Conservation (phyloP, 2,329 filamentous ascomycete genomes). For the Cercospora sp. region DNA sequence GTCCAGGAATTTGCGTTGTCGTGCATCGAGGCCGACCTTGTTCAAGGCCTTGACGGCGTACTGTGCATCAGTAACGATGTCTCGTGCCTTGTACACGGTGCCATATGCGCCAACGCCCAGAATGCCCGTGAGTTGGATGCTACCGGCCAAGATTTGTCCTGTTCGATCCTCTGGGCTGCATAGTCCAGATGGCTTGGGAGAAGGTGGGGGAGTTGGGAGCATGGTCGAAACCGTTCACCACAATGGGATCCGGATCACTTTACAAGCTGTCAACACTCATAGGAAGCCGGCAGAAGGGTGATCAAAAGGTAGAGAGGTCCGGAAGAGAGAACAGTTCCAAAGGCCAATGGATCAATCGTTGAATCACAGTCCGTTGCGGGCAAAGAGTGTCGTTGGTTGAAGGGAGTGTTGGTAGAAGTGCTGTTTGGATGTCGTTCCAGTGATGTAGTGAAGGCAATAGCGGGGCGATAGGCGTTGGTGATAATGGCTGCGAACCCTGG, state of each 20-base stretch:
- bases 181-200: slow-evolving; percentile 43
- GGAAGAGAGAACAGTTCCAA: slow-evolving; percentile 8
- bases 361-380: neutral
- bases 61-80: slow-evolving; percentile 73
- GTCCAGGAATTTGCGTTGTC: slow-evolving; percentile 87
- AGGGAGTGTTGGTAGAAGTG: neutral
- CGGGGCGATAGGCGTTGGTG: slow-evolving; percentile 29
- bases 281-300: slow-evolving; percentile 10
- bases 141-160: slow-evolving; percentile 78
- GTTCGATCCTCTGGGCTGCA: slow-evolving; percentile 75
- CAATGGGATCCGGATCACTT: slow-evolving; percentile 15
- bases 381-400: slow-evolving; percentile 14
- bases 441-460: slow-evolving; percentile 30
- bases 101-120: slow-evolving; percentile 94
- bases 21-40: slow-evolving; percentile 85
- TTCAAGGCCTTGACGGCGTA: slow-evolving; percentile 97
- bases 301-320: slow-evolving; percentile 17
- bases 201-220: slow-evolving; percentile 54
- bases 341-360: neutral
- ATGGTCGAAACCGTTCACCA: slow-evolving; percentile 36
- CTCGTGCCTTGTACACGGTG: slow-evolving; percentile 87
- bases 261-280: slow-evolving; percentile 26
- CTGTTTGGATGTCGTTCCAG: slow-evolving; percentile 9
- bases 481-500: slow-evolving; percentile 25
- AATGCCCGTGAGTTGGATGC: slow-evolving; percentile 79